phyloP scores from a whole-genome alignment of 2,329 filamentous ascomycete genomes.

The Arthrobotrys pseudoclavata region DNA sequence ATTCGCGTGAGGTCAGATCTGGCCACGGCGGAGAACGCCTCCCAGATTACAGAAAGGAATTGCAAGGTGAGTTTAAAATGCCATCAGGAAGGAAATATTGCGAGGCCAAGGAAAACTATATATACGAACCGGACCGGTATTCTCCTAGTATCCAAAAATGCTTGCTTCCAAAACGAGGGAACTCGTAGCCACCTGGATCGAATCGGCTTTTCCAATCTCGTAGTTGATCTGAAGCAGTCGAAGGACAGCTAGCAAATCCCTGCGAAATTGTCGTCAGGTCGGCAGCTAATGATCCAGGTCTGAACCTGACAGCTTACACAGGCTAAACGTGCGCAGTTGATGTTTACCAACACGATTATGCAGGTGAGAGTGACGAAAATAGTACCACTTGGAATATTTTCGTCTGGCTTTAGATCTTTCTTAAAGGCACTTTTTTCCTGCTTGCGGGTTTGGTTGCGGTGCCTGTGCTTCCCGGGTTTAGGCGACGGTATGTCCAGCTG shows the following conservation, averaged over 20 bases:
- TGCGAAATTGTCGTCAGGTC: constrained; percentile 59
- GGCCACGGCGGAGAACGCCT: background rate
- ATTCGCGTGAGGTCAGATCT: constrained; percentile 7
- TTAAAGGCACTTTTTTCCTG: constrained; percentile 6
- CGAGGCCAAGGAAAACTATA: constrained; percentile 33
- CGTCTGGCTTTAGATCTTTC: constrained; percentile 28
- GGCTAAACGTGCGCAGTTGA: constrained; percentile 59
- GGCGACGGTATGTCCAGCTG: constrained; percentile 51
- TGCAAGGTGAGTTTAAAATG: constrained; percentile 3
- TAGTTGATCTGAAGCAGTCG: constrained; percentile 41
- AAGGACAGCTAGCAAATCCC: constrained; percentile 53
- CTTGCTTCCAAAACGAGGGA: constrained; percentile 41
- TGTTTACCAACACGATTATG: constrained; percentile 56
- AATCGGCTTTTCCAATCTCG: constrained; percentile 27
- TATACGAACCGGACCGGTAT: constrained; percentile 54
- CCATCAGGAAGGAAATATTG: constrained; percentile 7
- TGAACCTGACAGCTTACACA: constrained; percentile 47
- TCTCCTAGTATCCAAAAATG: constrained; percentile 48
- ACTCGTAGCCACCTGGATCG: constrained; percentile 42
- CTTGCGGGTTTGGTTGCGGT: constrained; percentile 43
- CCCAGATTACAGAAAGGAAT: background rate
- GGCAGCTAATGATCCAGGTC: constrained; percentile 48
- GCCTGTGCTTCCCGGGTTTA: constrained; percentile 31
- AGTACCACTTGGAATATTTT: constrained; percentile 33
- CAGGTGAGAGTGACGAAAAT: constrained; percentile 51